These are phyloP conservation scores for Umbelopsis sp. DNA, from an alignment of 371 early-diverging fungal species.

Conservation along the genomic window DNA sequence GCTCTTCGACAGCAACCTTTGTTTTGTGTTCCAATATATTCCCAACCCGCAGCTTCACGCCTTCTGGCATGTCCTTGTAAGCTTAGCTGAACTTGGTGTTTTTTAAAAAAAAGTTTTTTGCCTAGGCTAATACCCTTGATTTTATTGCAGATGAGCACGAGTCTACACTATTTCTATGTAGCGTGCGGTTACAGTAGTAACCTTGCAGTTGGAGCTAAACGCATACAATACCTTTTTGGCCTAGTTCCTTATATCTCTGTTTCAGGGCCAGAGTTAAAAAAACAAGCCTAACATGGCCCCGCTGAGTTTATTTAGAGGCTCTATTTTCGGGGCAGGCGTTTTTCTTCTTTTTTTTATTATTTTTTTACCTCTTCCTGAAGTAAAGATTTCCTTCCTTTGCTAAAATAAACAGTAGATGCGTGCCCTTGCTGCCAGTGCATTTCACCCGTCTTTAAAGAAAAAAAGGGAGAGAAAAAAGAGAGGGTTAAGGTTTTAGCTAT, in stretches of 20 bases:
- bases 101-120: too few species aligned
- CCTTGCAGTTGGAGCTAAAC: conserved; percentile 13
- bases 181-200: conserved; percentile 19
- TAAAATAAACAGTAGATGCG: too few species aligned
- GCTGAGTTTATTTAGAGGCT: too few species aligned
- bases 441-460: background rate
- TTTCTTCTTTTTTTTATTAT: conserved; percentile 10
- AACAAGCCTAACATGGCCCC: conserved; percentile 18
- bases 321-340: too few species aligned
- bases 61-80: conserved; percentile 27
- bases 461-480: background rate
- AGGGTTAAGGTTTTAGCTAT: too few species aligned
- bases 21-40: conserved; percentile 21
- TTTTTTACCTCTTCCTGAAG: background rate
- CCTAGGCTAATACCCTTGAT: too few species aligned
- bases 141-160: conserved; percentile 21
- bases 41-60: conserved; percentile 25
- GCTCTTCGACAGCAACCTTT: conserved; percentile 36
- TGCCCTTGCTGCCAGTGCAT: too few species aligned
- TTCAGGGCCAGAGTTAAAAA: conserved; percentile 15
- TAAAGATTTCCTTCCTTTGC: background rate
- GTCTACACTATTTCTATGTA: conserved; percentile 25
- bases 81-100: background rate
- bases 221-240: conserved; percentile 15
- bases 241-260: conserved; percentile 19